These are phyloP conservation scores for Hibiscus tridactylites DNA, from an alignment of 345 rosid species.

Conservation along the genomic window DNA sequence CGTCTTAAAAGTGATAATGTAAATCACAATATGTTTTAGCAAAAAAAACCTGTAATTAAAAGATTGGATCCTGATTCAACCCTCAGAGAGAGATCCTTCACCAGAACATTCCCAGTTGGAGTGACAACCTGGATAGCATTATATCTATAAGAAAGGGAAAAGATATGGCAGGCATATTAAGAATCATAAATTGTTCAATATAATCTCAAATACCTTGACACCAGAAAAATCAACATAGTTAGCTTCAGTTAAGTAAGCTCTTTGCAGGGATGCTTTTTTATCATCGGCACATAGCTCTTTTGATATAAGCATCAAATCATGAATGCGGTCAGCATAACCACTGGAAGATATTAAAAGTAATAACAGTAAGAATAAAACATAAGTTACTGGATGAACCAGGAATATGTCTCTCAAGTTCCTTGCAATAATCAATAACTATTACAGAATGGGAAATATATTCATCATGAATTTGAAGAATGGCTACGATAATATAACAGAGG, in stretches of 20 bases:
- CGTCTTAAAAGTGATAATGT: neutral
- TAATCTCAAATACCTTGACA: conserved; percentile 67
- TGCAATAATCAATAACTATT: no score
- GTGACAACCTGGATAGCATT: conserved; percentile 74
- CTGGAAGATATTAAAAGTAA: conserved; percentile 27
- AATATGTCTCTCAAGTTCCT: no score
- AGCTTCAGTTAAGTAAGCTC: conserved; percentile 79
- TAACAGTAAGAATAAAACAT: conserved; percentile 12
- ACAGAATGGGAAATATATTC: no score
- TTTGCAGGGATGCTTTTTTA: conserved; percentile 43
- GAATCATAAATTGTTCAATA: neutral
- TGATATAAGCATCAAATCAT: conserved; percentile 77
- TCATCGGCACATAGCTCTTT: conserved; percentile 70
- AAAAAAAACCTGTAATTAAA: conserved; percentile 69
- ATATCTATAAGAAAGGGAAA: conserved; percentile 11
- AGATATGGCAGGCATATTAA: neutral
- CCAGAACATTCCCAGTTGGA: conserved; percentile 88
- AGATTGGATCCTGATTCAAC: conserved; percentile 94
- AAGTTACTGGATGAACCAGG: no score
- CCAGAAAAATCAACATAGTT: conserved; percentile 78
- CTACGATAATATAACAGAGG: no score
- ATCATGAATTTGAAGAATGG: no score
- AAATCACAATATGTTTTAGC: conserved; percentile 8
- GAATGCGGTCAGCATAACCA: conserved; percentile 98
- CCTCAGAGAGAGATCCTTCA: conserved; percentile 78